Evolutionary conservation across 1,284 basidiomycete species (phyloP).

Genomic region (Laetiporus sulphureus): DNA sequence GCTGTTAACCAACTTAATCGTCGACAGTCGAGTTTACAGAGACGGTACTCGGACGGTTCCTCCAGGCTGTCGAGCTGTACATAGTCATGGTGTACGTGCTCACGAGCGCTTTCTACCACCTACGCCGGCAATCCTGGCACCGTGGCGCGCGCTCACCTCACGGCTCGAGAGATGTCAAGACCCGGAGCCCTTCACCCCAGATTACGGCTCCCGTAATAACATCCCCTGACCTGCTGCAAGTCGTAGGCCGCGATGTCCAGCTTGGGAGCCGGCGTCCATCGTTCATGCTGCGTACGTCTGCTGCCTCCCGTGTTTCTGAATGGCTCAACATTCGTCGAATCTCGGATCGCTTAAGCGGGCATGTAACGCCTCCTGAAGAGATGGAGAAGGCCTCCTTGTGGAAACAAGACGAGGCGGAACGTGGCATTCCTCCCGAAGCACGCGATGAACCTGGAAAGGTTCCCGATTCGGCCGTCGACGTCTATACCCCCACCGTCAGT

Average conservation of each 20-base stretch:
- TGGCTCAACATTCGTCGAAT: slow-evolving; percentile 15
- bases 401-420: slow-evolving; percentile 28
- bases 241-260: slow-evolving; percentile 1
- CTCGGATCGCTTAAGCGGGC: slow-evolving; percentile 6
- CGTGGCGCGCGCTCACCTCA: neutral
- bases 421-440: slow-evolving; percentile 18
- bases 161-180: neutral
- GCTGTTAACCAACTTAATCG: neutral
- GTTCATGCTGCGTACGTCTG: slow-evolving; percentile 1
- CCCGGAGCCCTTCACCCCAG: slow-evolving; percentile 21
- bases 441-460: slow-evolving; percentile 4
- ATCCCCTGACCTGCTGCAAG: slow-evolving; percentile 12
- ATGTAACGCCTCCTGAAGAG: slow-evolving; percentile 8
- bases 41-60: slow-evolving; percentile 59
- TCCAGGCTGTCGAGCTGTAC: slow-evolving; percentile 63
- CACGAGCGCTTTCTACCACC: slow-evolving; percentile 41
- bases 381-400: slow-evolving; percentile 23
- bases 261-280: neutral
- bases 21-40: slow-evolving; percentile 60
- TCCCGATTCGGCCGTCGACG: slow-evolving; percentile 7
- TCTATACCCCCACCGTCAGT: slow-evolving; percentile 2
- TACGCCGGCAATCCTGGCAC: slow-evolving; percentile 13
- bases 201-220: slow-evolving; percentile 24
- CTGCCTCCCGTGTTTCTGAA: slow-evolving; percentile 12
- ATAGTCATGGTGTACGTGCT: slow-evolving; percentile 52